A percentile compares a stretch with the other conserved stretches of the same genome.
Evolutionary conservation across 2,329 filamentous ascomycete genomes (phyloP).

Genomic region (Ilyonectria mors-panacis): DNA sequence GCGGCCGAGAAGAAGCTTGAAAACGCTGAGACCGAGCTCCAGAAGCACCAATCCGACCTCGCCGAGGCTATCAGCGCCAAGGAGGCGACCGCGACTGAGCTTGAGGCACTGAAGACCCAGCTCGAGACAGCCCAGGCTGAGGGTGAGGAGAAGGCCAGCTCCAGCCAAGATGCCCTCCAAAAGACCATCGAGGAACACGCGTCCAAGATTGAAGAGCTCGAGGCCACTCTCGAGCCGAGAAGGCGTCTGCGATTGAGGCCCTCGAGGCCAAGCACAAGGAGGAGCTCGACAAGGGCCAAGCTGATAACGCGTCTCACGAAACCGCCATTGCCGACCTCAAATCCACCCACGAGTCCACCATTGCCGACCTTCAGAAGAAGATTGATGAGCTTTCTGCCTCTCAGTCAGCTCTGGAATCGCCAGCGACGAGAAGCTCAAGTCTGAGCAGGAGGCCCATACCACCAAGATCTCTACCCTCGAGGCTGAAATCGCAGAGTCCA

Average conservation of each 20-base stretch:
- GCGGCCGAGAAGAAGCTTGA: constrained; percentile 66
- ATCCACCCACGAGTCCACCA: constrained; percentile 62
- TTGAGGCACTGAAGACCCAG: constrained; percentile 64
- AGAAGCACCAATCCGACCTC: constrained; percentile 65
- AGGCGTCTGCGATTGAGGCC: constrained; percentile 62
- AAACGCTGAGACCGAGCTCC: constrained; percentile 65
- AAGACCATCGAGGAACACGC: constrained; percentile 63
- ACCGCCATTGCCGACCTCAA: constrained; percentile 66
- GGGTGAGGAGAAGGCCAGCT: constrained; percentile 53
- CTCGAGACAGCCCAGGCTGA: constrained; percentile 60
- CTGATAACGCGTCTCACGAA: constrained; percentile 63
- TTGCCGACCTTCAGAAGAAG: constrained; percentile 68
- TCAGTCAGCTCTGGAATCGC: constrained; percentile 61
- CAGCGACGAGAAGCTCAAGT: constrained; percentile 61
- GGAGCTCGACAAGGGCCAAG: constrained; percentile 63
- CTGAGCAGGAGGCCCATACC: constrained; percentile 60
- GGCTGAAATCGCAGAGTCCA: constrained; percentile 66
- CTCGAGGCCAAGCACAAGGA: constrained; percentile 69
- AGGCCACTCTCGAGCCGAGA: constrained; percentile 65
- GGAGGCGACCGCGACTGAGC: constrained; percentile 64
- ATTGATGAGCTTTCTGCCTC: constrained; percentile 67
- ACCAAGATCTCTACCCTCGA: constrained; percentile 67
- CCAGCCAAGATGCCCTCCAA: constrained; percentile 52
- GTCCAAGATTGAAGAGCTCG: constrained; percentile 65
- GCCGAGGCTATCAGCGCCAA: constrained; percentile 64